A percentile compares a stretch with the other conserved stretches of the same genome.
phyloP scores from a whole-genome alignment of 2,329 filamentous ascomycete species.

The Lecanosticta acicola region DNA sequence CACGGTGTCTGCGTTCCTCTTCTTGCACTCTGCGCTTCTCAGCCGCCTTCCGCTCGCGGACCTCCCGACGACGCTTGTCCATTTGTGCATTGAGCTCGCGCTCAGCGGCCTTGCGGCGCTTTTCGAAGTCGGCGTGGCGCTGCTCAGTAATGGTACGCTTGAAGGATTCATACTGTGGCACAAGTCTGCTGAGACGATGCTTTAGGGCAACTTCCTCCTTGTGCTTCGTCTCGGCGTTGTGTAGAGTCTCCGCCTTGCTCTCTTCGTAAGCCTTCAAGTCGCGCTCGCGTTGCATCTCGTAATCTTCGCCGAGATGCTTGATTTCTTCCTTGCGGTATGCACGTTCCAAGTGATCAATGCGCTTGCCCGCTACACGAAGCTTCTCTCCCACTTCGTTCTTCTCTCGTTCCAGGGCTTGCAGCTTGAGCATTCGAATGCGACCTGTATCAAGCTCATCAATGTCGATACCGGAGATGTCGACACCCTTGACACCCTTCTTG shows the following conservation, averaged over 20 bases:
- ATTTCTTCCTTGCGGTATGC: slow-evolving; percentile 92
- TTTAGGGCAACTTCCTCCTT: slow-evolving; percentile 88
- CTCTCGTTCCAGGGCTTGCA: slow-evolving; percentile 92
- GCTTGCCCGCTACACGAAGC: slow-evolving; percentile 85
- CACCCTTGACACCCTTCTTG: slow-evolving; percentile 76
- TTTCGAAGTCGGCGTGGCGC: slow-evolving; percentile 92
- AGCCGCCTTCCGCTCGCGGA: slow-evolving; percentile 72
- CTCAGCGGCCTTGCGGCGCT: slow-evolving; percentile 83
- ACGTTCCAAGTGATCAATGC: slow-evolving; percentile 93
- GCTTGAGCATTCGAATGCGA: slow-evolving; percentile 86
- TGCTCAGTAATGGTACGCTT: slow-evolving; percentile 75
- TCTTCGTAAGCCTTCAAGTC: slow-evolving; percentile 78
- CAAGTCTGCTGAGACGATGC: slow-evolving; percentile 79
- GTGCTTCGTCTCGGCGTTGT: slow-evolving; percentile 80
- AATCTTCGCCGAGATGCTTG: slow-evolving; percentile 85
- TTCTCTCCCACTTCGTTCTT: slow-evolving; percentile 94
- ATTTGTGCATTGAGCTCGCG: slow-evolving; percentile 91
- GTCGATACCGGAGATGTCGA: slow-evolving; percentile 84
- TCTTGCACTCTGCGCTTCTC: slow-evolving; percentile 84
- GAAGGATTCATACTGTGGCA: slow-evolving; percentile 80
- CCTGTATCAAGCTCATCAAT: slow-evolving; percentile 57
- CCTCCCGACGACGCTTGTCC: slow-evolving; percentile 77
- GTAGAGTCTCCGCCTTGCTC: slow-evolving; percentile 69
- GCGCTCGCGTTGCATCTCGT: slow-evolving; percentile 70
- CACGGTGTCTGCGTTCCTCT: slow-evolving; percentile 67